phyloP scores from a whole-genome alignment of 2,329 filamentous ascomycete species.

The Alternaria angustiovoidea region DNA sequence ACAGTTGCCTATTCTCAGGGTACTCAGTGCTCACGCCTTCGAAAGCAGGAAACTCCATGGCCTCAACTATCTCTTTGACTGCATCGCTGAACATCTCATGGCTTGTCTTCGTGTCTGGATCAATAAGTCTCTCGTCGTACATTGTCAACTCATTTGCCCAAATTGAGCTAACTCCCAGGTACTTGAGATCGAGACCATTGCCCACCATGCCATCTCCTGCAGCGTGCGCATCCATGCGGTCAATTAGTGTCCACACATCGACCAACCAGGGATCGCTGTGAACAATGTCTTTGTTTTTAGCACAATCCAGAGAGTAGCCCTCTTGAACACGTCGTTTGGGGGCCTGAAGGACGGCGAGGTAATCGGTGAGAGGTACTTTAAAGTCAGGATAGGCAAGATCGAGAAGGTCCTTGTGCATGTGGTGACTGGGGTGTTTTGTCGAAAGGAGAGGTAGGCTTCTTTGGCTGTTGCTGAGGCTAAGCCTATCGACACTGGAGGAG shows the following conservation, averaged over 20 bases:
- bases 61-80: conserved; percentile 70
- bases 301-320: conserved; percentile 66
- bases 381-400: conserved; percentile 47
- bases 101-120: conserved; percentile 47
- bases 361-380: conserved; percentile 44
- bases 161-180: conserved; percentile 75
- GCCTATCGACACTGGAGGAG: conserved; percentile 38
- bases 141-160: conserved; percentile 75
- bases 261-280: conserved; percentile 77
- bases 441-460: conserved; percentile 39
- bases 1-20: conserved; percentile 76
- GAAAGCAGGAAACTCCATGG: conserved; percentile 68
- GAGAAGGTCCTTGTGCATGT: conserved; percentile 50
- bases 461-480: conserved; percentile 45
- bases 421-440: conserved; percentile 40
- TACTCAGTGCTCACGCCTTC: conserved; percentile 69
- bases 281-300: conserved; percentile 71
- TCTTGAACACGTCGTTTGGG: conserved; percentile 64
- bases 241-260: conserved; percentile 80
- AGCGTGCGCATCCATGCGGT: conserved; percentile 70
- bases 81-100: conserved; percentile 66
- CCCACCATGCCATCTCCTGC: conserved; percentile 74
- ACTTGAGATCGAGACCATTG: conserved; percentile 74
- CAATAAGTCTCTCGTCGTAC: conserved; percentile 49
- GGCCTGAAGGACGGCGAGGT: conserved; percentile 48